Base-by-base conservation (phyloP, 257 asterid species). In the Solanum chmielewskii region DNA sequence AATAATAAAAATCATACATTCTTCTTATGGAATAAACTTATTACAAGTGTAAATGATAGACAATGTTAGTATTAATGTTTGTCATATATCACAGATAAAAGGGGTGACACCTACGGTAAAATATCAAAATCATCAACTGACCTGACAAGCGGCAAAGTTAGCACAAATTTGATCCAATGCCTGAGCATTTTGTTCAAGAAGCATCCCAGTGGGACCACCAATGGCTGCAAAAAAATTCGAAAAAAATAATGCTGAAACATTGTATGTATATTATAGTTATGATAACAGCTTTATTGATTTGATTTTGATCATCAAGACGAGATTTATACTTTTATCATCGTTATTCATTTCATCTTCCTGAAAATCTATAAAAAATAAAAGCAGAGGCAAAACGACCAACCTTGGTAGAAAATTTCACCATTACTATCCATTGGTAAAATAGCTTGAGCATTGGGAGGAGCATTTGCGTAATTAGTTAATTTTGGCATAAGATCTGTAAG, bases 121-220 rank as follows among this genome's bases (percentile, higher is more conserved):
- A 14, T 78, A 12, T 27, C 42, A 47, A 45, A 45, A 78, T 13
- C 66, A 25, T 5, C 6, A 45, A 59, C 80, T 87, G 89, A 97
- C 98, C 98, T 94, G 91, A 87, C 87, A 91, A 90, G 93, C 64
- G 83, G 92, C 84, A 89, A 95, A 94, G 86, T 97, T 97, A 74
- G 95, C 92, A 86, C 96, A 94, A 88, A 95, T 93, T 90, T 93
- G 94, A 89, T 93, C 98, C 92, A 97, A 90, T 83, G 93, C 94
- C 41, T 91, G 93, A 84, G 97, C 95, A 88, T 66, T 93, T 92
- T 94, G 95, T 93, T 95, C 94, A 88, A 94, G 97, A 84, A 94
- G 94, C 88, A 91, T 95, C 49, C 98, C 98, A 84, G 93, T 82
- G 83, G 89, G 86, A 85, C 98, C 98, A 87, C 97, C 98, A 90